Percentiles rank a stretch among this genome's conserved stretches.
Evolutionary conservation across 192 early-diverging fungal species (phyloP).

Genomic region (Cetraspora pellucida): DNA sequence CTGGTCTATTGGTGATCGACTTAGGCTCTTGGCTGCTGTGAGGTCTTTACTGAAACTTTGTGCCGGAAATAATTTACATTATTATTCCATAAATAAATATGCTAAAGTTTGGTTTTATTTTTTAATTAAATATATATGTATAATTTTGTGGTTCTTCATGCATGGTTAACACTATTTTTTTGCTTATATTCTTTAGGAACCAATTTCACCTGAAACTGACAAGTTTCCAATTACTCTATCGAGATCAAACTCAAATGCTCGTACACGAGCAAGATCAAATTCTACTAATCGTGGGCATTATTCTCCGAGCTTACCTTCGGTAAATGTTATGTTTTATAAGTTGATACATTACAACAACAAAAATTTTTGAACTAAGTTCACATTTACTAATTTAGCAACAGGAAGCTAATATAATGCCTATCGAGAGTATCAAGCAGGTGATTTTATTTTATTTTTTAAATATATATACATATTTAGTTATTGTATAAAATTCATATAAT

Average conservation of each 20-base stretch:
- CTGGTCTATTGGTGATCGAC: conserved; percentile 78
- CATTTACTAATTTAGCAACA: too few relatives aligned
- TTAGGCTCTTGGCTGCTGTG: conserved; percentile 77
- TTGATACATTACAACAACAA: too few relatives aligned
- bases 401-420: too few relatives aligned
- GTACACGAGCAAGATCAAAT: neutral
- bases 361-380: too few relatives aligned
- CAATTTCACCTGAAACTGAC: conserved; percentile 1
- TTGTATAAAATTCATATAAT: neutral
- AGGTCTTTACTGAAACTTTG: conserved; percentile 70
- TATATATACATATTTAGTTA: neutral
- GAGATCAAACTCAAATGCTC: neutral
- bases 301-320: neutral
- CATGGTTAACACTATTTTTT: neutral
- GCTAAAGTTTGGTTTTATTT: neutral
- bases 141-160: neutral
- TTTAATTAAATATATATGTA: neutral
- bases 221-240: conserved; percentile 1
- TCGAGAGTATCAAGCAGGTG: too few relatives aligned
- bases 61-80: conserved; percentile 31
- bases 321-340: neutral
- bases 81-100: conserved; percentile 3
- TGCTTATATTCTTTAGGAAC: neutral
- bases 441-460: neutral
- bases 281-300: neutral